These are phyloP conservation scores for Aspergillus sp. DNA, from an alignment of 2,329 filamentous ascomycete species.

Conservation along the genomic window DNA sequence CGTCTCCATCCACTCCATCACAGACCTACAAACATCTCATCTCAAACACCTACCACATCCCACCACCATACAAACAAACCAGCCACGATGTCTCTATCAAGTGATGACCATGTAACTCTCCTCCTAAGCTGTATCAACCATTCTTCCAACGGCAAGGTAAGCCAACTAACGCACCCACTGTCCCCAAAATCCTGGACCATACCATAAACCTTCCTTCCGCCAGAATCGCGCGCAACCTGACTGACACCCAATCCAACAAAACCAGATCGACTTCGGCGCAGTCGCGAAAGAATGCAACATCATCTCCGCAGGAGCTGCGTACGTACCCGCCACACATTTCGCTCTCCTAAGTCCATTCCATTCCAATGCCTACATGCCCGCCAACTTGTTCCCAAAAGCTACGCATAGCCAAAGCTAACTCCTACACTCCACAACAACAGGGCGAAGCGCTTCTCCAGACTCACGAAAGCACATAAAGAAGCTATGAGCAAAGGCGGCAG, in stretches of 20 bases:
- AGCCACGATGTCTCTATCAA: slow-evolving; percentile 48
- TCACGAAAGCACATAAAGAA: slow-evolving; percentile 50
- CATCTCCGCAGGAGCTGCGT: slow-evolving; percentile 65
- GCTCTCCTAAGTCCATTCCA: neutral
- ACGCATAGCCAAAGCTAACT: neutral
- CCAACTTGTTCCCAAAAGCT: no score
- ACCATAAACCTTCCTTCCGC: neutral
- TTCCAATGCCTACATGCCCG: no score
- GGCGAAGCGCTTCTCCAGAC: slow-evolving; percentile 66
- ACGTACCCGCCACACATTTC: neutral
- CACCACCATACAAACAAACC: neutral
- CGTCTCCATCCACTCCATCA: neutral
- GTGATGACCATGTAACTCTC: slow-evolving; percentile 64
- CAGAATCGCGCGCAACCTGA: neutral
- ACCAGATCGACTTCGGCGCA: slow-evolving; percentile 62
- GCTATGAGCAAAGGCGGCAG: neutral
- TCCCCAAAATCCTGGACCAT: no score
- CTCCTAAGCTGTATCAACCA: slow-evolving; percentile 65
- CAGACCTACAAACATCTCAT: neutral
- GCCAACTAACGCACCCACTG: slow-evolving; percentile 9
- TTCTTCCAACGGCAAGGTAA: slow-evolving; percentile 60
- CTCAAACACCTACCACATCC: neutral
- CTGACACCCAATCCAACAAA: neutral
- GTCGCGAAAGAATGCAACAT: slow-evolving; percentile 67
- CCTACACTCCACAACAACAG: slow-evolving; percentile 37